Conservation (phyloP, 208 protist species). For the Leishmania arabica region DNA sequence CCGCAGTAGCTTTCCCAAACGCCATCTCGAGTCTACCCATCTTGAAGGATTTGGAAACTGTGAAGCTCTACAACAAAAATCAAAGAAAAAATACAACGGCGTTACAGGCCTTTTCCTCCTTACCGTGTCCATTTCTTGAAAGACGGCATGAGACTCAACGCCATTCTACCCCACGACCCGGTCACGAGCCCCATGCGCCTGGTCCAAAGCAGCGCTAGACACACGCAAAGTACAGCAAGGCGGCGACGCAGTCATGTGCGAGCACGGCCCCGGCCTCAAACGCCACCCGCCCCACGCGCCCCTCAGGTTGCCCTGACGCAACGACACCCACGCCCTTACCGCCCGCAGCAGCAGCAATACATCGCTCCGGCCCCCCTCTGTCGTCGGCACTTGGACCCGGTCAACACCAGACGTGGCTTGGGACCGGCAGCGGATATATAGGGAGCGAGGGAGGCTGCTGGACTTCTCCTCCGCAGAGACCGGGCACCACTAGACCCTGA, state of each 20-base stretch:
- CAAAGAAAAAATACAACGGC: no score
- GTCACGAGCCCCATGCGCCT: neutral
- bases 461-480: neutral
- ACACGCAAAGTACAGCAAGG: neutral
- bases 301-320: neutral
- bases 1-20: neutral
- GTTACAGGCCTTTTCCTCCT: neutral
- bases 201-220: neutral
- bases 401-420: neutral
- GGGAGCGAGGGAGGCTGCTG: neutral
- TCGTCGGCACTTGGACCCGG: neutral
- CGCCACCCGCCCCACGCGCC: neutral
- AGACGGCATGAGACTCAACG: neutral
- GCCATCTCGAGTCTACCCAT: neutral
- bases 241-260: neutral
- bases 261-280: neutral
- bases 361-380: neutral
- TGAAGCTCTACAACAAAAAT: neutral
- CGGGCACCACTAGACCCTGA: neutral
- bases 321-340: neutral
- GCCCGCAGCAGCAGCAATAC: neutral
- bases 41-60: neutral
- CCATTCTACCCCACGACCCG: neutral
- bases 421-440: neutral
- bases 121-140: neutral